Evolutionary conservation across 805 yeast genomes (phyloP), one percentile per base, ranked within the genome.

Genomic region (Komagataella pseudopastoris): DNA sequence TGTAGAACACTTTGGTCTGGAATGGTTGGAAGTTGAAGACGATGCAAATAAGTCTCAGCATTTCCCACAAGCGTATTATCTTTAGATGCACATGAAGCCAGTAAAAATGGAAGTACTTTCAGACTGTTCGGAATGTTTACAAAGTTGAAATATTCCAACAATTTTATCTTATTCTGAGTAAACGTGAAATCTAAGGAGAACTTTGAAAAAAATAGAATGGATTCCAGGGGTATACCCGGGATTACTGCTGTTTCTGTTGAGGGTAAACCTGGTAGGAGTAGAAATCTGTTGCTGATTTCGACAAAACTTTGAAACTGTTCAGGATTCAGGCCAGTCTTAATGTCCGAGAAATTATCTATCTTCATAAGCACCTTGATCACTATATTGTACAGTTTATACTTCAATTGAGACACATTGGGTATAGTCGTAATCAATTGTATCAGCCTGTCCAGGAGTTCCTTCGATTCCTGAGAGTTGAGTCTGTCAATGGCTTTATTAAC

Each of bases 401-500:
- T 51, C n/a, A 65, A 55, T 3, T 53, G 49, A 1, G 53, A 44
- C 17, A 56, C 53, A 6, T 77, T 23, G 12, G 64, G 1, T 74
- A 69, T 0, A 49, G 39, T 1, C 78, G 65, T 2, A 87, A 77
- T 0, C 74, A 75, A 1, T 2, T 68, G 62, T 18, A 81, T 61
- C 0, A 81, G 63, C 3, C 62, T 52, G 0, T 87, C 83, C 0
- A 83, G 59, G 44, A 83, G 60, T 3, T 56, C 60, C 1, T 57
- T 59, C 51, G 72, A 69, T 4, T 69, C 76, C 3, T 60, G 62
- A 1, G 54, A 52, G 1, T 62, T 46, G 50, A 84, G 56, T 50
- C 91, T 66, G 45, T 80, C 83, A 14, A 87, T 61, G 6, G 87
- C 91, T 62, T 77, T 80, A 1, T 90, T 76, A 0, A 83, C 70